A percentile compares a stretch with the other conserved stretches of the same genome.
Conservation (phyloP, 768 basidiomycete genomes). For the Amanita phalloides region DNA sequence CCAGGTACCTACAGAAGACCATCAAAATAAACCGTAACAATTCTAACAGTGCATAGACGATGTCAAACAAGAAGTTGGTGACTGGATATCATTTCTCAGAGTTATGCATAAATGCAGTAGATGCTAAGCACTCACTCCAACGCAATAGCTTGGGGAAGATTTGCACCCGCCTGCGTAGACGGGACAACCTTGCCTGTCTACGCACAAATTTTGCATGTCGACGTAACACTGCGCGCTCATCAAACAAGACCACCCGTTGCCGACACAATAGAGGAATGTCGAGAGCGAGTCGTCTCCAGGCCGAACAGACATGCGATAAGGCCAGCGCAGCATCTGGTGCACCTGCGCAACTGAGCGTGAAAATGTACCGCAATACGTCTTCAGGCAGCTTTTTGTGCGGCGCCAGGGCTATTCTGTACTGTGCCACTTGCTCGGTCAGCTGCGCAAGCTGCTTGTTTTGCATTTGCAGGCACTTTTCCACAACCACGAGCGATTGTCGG, state of each 20-base stretch:
- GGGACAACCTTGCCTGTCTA: not conserved
- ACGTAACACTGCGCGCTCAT: not conserved
- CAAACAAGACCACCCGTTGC: not conserved
- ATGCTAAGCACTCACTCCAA: not conserved
- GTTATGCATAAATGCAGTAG: not conserved
- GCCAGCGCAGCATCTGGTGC: not conserved
- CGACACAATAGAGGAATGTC: not conserved
- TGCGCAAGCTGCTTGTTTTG: not conserved
- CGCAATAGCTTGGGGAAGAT: not conserved
- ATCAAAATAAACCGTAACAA: not conserved
- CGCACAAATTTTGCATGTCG: not conserved
- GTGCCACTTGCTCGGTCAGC: not conserved
- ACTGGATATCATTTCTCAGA: not conserved
- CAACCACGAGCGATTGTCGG: not conserved
- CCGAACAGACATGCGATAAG: not conserved
- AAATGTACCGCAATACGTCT: not conserved
- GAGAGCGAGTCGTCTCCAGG: not conserved
- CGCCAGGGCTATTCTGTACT: not conserved
- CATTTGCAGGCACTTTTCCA: not conserved
- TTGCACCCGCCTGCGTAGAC: not conserved
- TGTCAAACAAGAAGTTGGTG: not conserved
- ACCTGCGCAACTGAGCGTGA: not conserved
- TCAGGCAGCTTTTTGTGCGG: not conserved
- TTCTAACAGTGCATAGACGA: not conserved
- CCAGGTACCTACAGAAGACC: not conserved